Percentiles rank a stretch among this genome's conserved stretches.
These are phyloP conservation scores for Thelonectria rubi DNA, from an alignment of 2,329 filamentous ascomycete genomes.

Conservation along the genomic window DNA sequence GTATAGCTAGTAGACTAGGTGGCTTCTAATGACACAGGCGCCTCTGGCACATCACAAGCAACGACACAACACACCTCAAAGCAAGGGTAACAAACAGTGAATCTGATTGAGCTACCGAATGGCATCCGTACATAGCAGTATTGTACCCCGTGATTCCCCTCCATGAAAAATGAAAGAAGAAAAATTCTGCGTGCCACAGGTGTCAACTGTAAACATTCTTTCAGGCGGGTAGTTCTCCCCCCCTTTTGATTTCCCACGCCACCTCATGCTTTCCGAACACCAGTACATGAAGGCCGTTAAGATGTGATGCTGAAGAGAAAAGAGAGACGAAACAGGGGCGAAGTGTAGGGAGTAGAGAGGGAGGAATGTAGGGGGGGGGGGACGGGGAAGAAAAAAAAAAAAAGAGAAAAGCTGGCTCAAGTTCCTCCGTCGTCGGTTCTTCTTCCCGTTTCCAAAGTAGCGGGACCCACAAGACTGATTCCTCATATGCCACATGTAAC, in stretches of 20 bases:
- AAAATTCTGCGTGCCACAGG: background rate
- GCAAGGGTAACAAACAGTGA: constrained; percentile 18
- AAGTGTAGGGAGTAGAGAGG: no score
- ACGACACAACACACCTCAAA: background rate
- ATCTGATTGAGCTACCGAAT: constrained; percentile 23
- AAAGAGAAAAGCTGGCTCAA: constrained; percentile 19
- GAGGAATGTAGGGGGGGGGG: background rate
- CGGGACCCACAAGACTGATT: constrained; percentile 8
- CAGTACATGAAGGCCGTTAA: constrained; percentile 22
- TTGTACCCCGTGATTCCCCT: constrained; percentile 4
- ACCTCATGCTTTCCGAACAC: constrained; percentile 23
- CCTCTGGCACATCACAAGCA: background rate
- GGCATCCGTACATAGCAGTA: constrained; percentile 22
- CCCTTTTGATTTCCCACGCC: constrained; percentile 8
- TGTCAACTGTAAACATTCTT: constrained; percentile 16
- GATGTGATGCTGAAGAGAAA: constrained; percentile 8
- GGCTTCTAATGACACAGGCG: no score
- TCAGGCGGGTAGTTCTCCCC: background rate
- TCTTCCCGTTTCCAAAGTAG: constrained; percentile 25
- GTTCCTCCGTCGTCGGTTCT: constrained; percentile 7
- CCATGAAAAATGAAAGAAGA: background rate
- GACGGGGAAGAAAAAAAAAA: constrained; percentile 25
- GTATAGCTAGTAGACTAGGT: no score
- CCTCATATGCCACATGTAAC: constrained; percentile 47
- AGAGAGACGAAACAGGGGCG: background rate